Conservation (phyloP, 352 stramenopile species). For the Globisporangium okanoganense region DNA sequence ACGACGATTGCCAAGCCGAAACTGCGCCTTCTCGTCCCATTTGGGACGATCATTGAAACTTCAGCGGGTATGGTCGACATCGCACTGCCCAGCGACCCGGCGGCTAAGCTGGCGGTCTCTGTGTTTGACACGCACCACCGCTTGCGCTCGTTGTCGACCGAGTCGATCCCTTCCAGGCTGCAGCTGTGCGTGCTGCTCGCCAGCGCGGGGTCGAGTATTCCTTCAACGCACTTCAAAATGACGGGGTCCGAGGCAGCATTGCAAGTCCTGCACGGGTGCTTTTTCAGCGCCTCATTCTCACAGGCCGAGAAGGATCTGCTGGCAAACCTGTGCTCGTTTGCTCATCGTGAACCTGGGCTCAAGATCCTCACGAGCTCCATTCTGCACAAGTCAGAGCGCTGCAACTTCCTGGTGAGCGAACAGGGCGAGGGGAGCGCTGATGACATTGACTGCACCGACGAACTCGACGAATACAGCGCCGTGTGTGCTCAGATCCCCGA, state of each 20-base stretch:
- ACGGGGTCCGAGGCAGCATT: slow-evolving; percentile 39
- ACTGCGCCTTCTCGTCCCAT: slow-evolving; percentile 28
- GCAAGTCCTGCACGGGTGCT: slow-evolving; percentile 34
- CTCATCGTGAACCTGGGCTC: slow-evolving; percentile 32
- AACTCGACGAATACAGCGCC: background rate
- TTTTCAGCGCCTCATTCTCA: slow-evolving; percentile 28
- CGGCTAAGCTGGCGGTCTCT: slow-evolving; percentile 12
- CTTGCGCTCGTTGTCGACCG: slow-evolving; percentile 23
- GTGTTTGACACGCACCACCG: slow-evolving; percentile 29
- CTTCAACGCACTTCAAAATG: slow-evolving; percentile 29
- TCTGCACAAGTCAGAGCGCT: slow-evolving; percentile 14
- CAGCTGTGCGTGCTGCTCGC: slow-evolving; percentile 37
- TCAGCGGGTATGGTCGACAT: slow-evolving; percentile 17
- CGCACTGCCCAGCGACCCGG: slow-evolving; percentile 6
- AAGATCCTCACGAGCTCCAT: slow-evolving; percentile 29
- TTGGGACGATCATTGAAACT: slow-evolving; percentile 22
- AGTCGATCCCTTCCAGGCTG: slow-evolving; percentile 28
- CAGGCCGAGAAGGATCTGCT: slow-evolving; percentile 21
- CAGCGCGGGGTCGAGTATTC: slow-evolving; percentile 22
- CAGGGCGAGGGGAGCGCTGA: background rate
- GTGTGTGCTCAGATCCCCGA: slow-evolving; percentile 5
- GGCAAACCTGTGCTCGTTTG: slow-evolving; percentile 22
- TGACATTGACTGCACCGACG: background rate
- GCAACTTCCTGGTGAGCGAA: background rate
- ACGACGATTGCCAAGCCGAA: slow-evolving; percentile 18